Percentiles rank a stretch among this genome's conserved stretches.
phyloP scores from a whole-genome alignment of 345 rosid species.

The Capsella bursapastoris region DNA sequence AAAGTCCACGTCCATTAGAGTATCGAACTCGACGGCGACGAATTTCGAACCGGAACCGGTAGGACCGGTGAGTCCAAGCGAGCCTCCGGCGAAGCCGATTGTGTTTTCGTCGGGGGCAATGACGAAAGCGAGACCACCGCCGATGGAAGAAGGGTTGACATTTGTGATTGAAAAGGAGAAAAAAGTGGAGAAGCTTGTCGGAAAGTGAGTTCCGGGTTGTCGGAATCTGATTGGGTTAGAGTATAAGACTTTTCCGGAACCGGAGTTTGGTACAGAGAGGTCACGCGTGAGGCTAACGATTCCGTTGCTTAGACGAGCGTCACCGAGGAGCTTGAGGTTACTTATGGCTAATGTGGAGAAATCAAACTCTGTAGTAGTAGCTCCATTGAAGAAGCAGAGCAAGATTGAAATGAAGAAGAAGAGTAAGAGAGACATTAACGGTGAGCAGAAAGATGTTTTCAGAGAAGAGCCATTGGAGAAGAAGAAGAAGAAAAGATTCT shows the following conservation, averaged over 20 bases:
- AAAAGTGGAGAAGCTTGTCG: conserved; percentile 76
- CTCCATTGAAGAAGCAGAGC: conserved; percentile 24
- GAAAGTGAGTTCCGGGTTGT: conserved; percentile 54
- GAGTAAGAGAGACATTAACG: conserved; percentile 30
- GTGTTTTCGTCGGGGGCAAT: conserved; percentile 61
- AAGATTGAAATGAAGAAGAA: conserved; percentile 33
- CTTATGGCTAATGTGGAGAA: conserved; percentile 75
- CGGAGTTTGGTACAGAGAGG: conserved; percentile 82
- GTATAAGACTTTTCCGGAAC: conserved; percentile 74
- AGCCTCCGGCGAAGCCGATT: conserved; percentile 72
- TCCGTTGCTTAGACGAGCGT: conserved; percentile 82
- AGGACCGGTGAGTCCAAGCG: conserved; percentile 55
- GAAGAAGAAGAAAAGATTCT: conserved; percentile 23
- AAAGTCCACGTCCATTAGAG: conserved; percentile 79
- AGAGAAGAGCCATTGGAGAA: conserved; percentile 30
- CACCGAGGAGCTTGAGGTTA: conserved; percentile 80
- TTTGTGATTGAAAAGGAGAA: conserved; percentile 77
- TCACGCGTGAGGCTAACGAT: conserved; percentile 87
- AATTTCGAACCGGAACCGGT: conserved; percentile 50
- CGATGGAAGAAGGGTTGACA: conserved; percentile 79
- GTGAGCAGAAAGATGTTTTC: background rate
- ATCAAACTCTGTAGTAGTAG: conserved; percentile 62
- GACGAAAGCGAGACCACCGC: conserved; percentile 84
- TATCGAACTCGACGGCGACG: conserved; percentile 86
- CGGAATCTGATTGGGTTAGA: conserved; percentile 83